Evolutionary conservation across 2,329 filamentous ascomycete genomes (phyloP).

Genomic region (Fusarium sp.): DNA sequence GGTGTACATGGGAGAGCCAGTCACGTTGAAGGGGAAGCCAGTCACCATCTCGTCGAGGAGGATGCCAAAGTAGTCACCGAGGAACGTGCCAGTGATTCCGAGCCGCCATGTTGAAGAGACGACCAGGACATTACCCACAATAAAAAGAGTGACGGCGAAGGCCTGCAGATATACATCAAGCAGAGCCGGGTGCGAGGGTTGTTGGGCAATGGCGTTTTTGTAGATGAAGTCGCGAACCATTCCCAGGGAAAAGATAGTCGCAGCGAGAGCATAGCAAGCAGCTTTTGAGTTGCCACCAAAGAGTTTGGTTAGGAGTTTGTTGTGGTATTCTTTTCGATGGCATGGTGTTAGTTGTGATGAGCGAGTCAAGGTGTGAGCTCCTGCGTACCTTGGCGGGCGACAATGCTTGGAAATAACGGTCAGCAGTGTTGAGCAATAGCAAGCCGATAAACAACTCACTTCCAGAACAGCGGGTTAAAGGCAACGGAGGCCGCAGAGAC

Average conservation of each 20-base stretch:
- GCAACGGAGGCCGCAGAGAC: conserved; percentile 83
- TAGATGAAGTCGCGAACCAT: conserved; percentile 89
- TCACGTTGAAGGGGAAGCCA: conserved; percentile 94
- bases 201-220: conserved; percentile 80
- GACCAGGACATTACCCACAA: conserved; percentile 82
- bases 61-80: conserved; percentile 99
- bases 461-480: conserved; percentile 99
- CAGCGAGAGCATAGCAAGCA: conserved; percentile 90
- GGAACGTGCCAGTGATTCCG: conserved; percentile 92
- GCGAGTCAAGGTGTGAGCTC: conserved; percentile 1
- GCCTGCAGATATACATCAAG: conserved; percentile 66
- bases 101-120: conserved; percentile 89
- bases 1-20: conserved; percentile 94
- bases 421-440: conserved; percentile 42
- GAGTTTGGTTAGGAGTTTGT: conserved; percentile 85
- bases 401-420: conserved; percentile 67
- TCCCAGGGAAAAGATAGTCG: conserved; percentile 89
- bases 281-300: conserved; percentile 79
- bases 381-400: conserved; percentile 77
- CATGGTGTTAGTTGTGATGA: conserved; percentile 24
- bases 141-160: conserved; percentile 76
- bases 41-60: conserved; percentile 95
- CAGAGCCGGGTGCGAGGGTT: conserved; percentile 79
- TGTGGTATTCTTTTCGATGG: conserved; percentile 78
- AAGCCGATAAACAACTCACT: conserved; percentile 68